Base-by-base conservation (phyloP, 2,329 filamentous ascomycete species). In the Sporothrix brasiliensis region DNA sequence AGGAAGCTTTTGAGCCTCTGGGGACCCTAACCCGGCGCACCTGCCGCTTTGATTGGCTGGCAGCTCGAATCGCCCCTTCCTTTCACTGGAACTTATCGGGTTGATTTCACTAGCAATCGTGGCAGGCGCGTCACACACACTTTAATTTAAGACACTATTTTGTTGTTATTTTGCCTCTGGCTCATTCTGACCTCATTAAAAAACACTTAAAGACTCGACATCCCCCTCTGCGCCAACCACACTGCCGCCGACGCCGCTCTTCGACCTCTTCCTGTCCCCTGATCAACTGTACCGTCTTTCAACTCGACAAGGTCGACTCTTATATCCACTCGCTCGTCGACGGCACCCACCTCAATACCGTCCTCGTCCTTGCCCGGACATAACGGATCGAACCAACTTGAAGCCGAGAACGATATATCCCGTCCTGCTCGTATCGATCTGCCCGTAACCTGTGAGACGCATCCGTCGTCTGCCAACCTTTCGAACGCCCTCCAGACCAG, bases 21-120 rank as follows among this genome's bases (percentile, higher is more conserved):
- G 69, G 16, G 66, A 34, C 60, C 66, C 56, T 50, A 56, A 49
- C 47, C 56, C 54, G 16, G 41, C 44, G 72, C 73, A 74, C 73
- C 73, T 74, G 73, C 69, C 67, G 10, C 49, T 71, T 74, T 74
- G 72, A 73, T 74, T 74, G 73, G 73, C 70, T 70, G 69, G 24
- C 67, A 72, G 65, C 56, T 30, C 21, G 39, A 71, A 53, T 53
- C 53, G 69, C 63, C 30, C 52, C 66, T 54, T 65, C 70, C 50
- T 14, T 16, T 39, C 41, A 50, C 56, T 61, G 34, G 58, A 66
- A 65, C 68, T 65, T 65, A 47, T 58, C 66, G 52, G 39, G 66
- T 68, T 19, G 49, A 44, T 11, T 39, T 47, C 54, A 11, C 54
- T 19, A 44, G 10, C 53, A 41, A 67, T 13, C 16, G 44, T 24